A percentile compares a stretch with the other conserved stretches of the same genome.
phyloP scores from a whole-genome alignment of 1,284 basidiomycete species.

The Phenoliferia sp. region DNA sequence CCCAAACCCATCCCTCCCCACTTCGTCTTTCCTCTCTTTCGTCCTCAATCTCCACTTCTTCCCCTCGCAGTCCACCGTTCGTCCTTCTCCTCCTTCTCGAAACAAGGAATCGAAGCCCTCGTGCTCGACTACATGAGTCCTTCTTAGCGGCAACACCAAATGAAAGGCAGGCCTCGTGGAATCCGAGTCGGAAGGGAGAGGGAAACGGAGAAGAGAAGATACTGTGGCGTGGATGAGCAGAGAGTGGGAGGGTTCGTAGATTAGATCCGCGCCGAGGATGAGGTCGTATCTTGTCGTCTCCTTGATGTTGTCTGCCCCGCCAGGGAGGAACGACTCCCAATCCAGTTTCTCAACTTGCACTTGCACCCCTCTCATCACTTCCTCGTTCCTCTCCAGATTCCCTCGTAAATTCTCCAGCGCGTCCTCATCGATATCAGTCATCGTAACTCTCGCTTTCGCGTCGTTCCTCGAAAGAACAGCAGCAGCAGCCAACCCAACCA shows the following conservation, averaged over 20 bases:
- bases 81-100: neutral
- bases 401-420: constrained; percentile 66
- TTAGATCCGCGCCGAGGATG: constrained; percentile 66
- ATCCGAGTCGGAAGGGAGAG: constrained; percentile 61
- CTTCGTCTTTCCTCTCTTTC: neutral
- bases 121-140: constrained; percentile 59
- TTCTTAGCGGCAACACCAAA: constrained; percentile 66
- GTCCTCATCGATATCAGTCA: constrained; percentile 68
- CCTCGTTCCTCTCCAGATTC: constrained; percentile 61
- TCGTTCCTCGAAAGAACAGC: neutral
- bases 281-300: constrained; percentile 54
- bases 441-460: neutral
- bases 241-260: constrained; percentile 67
- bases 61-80: neutral
- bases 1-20: constrained; percentile 3
- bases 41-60: constrained; percentile 3
- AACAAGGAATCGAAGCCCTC: constrained; percentile 58
- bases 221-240: constrained; percentile 61
- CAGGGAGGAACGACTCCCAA: constrained; percentile 57
- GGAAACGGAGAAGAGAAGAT: constrained; percentile 50
- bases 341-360: constrained; percentile 56
- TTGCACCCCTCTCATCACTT: constrained; percentile 19
- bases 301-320: neutral
- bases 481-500: constrained; percentile 21
- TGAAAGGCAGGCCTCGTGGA: too few relatives aligned